Evolutionary conservation across 2,329 filamentous ascomycete genomes (phyloP).

Genomic region (Juglanconis oblonga): DNA sequence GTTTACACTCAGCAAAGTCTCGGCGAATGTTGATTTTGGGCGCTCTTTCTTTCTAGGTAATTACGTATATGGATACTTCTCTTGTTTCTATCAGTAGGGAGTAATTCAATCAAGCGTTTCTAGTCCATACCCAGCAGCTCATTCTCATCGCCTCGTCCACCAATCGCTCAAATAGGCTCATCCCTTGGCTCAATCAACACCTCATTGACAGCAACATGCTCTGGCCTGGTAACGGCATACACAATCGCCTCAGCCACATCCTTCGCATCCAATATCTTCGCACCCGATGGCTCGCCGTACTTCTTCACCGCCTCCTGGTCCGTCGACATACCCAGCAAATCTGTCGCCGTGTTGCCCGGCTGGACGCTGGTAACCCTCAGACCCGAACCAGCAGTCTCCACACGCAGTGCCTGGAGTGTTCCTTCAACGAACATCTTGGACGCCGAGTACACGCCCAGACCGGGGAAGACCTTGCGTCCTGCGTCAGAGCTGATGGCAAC

Average conservation of each 20-base stretch:
- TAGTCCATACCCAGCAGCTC: not conserved
- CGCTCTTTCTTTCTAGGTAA: no score
- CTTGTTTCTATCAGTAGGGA: not conserved
- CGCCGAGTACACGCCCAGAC: conserved; percentile 77
- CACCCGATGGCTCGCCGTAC: conserved; percentile 71
- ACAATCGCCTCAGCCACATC: conserved; percentile 73
- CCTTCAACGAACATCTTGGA: conserved; percentile 86
- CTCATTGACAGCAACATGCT: conserved; percentile 77
- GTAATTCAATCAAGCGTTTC: not conserved
- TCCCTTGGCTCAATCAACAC: conserved; percentile 75
- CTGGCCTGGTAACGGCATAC: conserved; percentile 70
- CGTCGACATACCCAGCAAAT: conserved; percentile 70
- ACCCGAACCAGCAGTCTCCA: conserved; percentile 73
- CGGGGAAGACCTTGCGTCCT: conserved; percentile 77
- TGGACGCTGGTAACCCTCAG: conserved; percentile 72
- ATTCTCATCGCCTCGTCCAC: not conserved
- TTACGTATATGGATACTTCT: no score
- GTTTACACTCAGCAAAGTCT: no score
- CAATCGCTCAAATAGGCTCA: conserved; percentile 59
- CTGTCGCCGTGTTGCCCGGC: conserved; percentile 74
- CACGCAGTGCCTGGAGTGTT: conserved; percentile 68
- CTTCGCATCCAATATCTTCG: conserved; percentile 69
- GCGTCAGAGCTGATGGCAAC: conserved; percentile 82
- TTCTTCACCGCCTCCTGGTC: conserved; percentile 76
- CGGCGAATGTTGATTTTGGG: no score